Evolutionary conservation across 768 basidiomycete species (phyloP), one percentile per base, ranked within the genome.

Genomic region (Megacollybia marginata): DNA sequence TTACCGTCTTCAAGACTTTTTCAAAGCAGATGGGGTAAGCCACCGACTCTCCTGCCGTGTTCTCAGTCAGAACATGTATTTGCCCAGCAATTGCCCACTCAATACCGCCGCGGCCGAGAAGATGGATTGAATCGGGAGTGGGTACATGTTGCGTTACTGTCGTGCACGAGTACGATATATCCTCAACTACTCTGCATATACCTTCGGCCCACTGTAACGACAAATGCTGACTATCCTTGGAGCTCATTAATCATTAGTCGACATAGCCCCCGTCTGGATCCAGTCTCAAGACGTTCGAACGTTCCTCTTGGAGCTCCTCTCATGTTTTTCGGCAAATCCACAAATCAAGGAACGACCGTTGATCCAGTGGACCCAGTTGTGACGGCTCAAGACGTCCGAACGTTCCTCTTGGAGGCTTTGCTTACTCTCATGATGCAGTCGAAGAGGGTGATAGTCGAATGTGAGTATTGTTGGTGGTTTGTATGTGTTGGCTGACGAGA

Each of bases 361-460:
- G n/a, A n/a, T n/a, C n/a, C n/a, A n/a, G n/a, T n/a, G n/a, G n/a
- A n/a, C n/a, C n/a, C n/a, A n/a, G n/a, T 97, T 1, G 88, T 98
- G 33, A 84, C 87, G 0, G 82, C 95, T 33, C 69, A 83, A 47
- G 86, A 93, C 51, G 79, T 98, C 15, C 74, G 78, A 32, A 71
- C 75, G 9, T 98, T 96, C 69, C 70, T 98, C 40, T 64, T 82
- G 9, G 84, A 88, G 60, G 75, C 82, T 52, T 63, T 84, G 50
- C 74, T 56, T 85, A 92, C 55, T 78, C 76, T 0, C 71, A 73
- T 33, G 82, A 65, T 96, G 48, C 86, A 98, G 68, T 73, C 79
- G 44, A 83, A 79, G 59, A 73, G 89, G 48, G 94, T 98, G 94
- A 98, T 62, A 86, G 83, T 59, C 78, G 96, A 57, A 93, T 98